phyloP scores from a whole-genome alignment of 2,329 filamentous ascomycete genomes.

The Emergomyces orientalis region DNA sequence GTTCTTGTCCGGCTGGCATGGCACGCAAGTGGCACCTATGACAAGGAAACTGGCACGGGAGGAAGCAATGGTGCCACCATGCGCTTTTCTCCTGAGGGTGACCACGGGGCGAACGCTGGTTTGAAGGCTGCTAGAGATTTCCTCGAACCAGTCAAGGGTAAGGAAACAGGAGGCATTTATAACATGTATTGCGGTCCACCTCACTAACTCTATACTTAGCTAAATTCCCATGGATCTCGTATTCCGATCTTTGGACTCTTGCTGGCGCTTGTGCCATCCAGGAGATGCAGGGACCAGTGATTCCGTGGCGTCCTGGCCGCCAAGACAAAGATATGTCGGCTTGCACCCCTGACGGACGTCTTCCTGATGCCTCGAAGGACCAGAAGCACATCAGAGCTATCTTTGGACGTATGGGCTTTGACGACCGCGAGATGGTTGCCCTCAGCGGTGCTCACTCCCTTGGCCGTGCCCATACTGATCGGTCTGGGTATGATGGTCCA shows the following conservation, averaged over 20 bases:
- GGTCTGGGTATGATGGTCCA: slow-evolving; percentile 77
- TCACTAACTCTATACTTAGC: slow-evolving; percentile 32
- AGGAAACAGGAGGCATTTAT: slow-evolving; percentile 20
- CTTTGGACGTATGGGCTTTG: slow-evolving; percentile 96
- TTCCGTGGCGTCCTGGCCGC: slow-evolving; percentile 85
- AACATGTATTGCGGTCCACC: background rate
- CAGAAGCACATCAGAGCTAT: slow-evolving; percentile 77
- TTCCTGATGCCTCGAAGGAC: slow-evolving; percentile 71
- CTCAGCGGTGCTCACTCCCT: slow-evolving; percentile 77
- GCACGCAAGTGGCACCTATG: slow-evolving; percentile 89
- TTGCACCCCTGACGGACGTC: slow-evolving; percentile 89
- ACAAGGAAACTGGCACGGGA: slow-evolving; percentile 77
- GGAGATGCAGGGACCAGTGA: slow-evolving; percentile 82
- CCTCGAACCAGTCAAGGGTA: slow-evolving; percentile 80
- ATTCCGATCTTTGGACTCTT: slow-evolving; percentile 96
- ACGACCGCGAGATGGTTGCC: slow-evolving; percentile 93
- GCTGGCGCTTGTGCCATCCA: slow-evolving; percentile 77
- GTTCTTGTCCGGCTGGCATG: slow-evolving; percentile 81
- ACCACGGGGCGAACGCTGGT: slow-evolving; percentile 90
- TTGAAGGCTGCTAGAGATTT: slow-evolving; percentile 81
- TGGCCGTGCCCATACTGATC: slow-evolving; percentile 80
- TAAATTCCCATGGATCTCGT: slow-evolving; percentile 89
- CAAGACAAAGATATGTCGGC: slow-evolving; percentile 65
- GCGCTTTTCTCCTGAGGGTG: slow-evolving; percentile 81
- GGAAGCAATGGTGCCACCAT: slow-evolving; percentile 96